Evolutionary conservation across 2,329 filamentous ascomycete species (phyloP), one percentile per base, ranked within the genome.

Genomic region (Colletotrichum tofieldiae): DNA sequence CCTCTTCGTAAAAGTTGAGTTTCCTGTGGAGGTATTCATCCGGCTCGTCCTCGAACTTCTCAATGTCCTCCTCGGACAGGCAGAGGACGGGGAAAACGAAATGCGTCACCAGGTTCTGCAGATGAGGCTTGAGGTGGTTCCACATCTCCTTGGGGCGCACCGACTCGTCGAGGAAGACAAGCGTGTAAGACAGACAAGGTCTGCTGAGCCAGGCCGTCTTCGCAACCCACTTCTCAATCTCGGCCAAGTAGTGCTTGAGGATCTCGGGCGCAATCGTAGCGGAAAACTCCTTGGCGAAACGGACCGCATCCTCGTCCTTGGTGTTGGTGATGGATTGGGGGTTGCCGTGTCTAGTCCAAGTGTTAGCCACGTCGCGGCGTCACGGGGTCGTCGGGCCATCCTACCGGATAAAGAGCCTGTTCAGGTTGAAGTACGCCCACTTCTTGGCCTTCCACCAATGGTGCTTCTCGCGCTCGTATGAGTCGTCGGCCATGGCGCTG

Each of bases 361-460:
- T 26, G 75, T 83, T 75, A 83, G 79, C 61, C 68, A 47, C 59
- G 11, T 67, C 35, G 16, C 16, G 41, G 2, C 20, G n/a, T 7
- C 39, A 14, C 41, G 23, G 14, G 23, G n/a, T 55, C 5, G 2
- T 37, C 39, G n/a, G 16, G 29, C 37, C 26, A 23, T 37, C 88
- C 73, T 85, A 96, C 93, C 94, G 90, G 77, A 98, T 95, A 80
- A 96, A 99, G 23, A 99, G 90, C 74, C 96, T 91, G 85, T 99
- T 99, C 77, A 99, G 85, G 83, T 98, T 98, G 79, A 96, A 97
- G 83, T 98, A 99, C 18, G 96, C 93, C 96, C 96, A 98, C 84
- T 99, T 99, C 91, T 98, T 98, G 75, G 95, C 94, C 87, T 98
- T 99, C 96, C 96, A 99, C 96, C 96, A 99, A 82, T 98, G 95